Evolutionary conservation across 306 rosid genomes (phyloP).

Genomic region (Sicyos edulis): DNA sequence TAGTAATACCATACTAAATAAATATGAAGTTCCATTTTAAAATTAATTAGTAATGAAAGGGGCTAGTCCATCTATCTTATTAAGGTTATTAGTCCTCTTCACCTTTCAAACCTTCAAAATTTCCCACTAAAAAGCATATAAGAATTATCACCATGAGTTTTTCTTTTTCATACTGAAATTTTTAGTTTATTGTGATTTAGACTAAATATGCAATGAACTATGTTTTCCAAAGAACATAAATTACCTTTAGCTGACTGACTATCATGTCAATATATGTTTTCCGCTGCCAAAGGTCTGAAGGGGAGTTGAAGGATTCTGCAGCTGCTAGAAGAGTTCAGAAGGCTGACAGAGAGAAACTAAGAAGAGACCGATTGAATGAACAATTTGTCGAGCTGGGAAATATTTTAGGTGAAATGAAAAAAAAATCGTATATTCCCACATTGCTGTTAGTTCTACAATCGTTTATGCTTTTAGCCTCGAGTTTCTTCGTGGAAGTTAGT

Average conservation of each 20-base stretch:
- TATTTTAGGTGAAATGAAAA: constrained; percentile 43
- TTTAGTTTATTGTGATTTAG: neutral
- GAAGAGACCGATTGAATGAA: constrained; percentile 76
- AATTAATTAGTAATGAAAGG: too few relatives aligned
- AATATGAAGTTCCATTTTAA: too few relatives aligned
- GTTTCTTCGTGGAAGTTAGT: neutral
- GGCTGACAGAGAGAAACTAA: constrained; percentile 82
- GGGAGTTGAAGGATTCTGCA: constrained; percentile 48
- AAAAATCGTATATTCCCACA: neutral
- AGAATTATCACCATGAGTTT: too few relatives aligned
- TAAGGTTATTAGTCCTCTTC: too few relatives aligned
- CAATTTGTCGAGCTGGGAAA: constrained; percentile 67
- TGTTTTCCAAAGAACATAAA: neutral
- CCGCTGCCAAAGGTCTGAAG: constrained; percentile 48
- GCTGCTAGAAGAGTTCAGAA: constrained; percentile 70
- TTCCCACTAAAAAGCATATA: too few relatives aligned
- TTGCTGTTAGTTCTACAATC: neutral
- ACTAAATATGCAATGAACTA: neutral
- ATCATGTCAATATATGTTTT: neutral
- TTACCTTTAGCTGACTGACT: constrained; percentile 19
- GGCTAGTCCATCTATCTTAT: too few relatives aligned
- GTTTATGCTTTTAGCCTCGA: neutral
- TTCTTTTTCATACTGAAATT: neutral
- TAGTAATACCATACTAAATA: too few relatives aligned
- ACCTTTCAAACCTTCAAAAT: too few relatives aligned